Percentiles rank a stretch among this genome's conserved stretches.
phyloP scores from a whole-genome alignment of 2,329 filamentous ascomycete species.

The Fusarium dlaminii region DNA sequence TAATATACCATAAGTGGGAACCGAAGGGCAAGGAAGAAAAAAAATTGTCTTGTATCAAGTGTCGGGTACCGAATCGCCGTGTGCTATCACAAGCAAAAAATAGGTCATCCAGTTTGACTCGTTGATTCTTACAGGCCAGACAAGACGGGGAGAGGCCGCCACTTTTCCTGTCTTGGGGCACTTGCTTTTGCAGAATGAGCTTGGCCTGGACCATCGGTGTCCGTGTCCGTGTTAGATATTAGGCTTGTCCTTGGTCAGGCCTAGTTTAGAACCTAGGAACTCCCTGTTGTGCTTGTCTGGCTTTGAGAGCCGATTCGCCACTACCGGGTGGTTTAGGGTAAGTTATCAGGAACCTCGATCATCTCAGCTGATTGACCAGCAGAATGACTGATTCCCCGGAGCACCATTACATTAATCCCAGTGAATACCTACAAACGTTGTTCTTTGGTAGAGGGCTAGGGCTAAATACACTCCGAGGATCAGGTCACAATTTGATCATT shows the following conservation, averaged over 20 bases:
- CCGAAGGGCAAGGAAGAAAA: constrained; percentile 36
- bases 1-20: constrained; percentile 25
- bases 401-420: neutral
- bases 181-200: constrained; percentile 21
- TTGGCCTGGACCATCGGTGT: constrained; percentile 24
- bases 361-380: constrained; percentile 6
- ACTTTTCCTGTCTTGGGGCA: constrained; percentile 20
- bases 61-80: constrained; percentile 27
- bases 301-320: neutral
- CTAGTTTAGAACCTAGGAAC: neutral
- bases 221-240: constrained; percentile 19
- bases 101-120: constrained; percentile 9
- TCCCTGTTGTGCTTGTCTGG: neutral
- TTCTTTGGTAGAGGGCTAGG: neutral
- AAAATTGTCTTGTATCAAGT: constrained; percentile 39
- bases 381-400: constrained; percentile 8
- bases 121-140: constrained; percentile 8
- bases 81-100: constrained; percentile 40
- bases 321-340: neutral
- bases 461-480: neutral
- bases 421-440: constrained; percentile 5
- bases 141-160: constrained; percentile 18
- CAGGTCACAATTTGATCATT: neutral
- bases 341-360: constrained; percentile 3
- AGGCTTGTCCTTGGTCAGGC: constrained; percentile 5